A percentile compares a stretch with the other conserved stretches of the same genome.
Conservation (phyloP, 2,329 filamentous ascomycete genomes). For the Neonectria coccinea region DNA sequence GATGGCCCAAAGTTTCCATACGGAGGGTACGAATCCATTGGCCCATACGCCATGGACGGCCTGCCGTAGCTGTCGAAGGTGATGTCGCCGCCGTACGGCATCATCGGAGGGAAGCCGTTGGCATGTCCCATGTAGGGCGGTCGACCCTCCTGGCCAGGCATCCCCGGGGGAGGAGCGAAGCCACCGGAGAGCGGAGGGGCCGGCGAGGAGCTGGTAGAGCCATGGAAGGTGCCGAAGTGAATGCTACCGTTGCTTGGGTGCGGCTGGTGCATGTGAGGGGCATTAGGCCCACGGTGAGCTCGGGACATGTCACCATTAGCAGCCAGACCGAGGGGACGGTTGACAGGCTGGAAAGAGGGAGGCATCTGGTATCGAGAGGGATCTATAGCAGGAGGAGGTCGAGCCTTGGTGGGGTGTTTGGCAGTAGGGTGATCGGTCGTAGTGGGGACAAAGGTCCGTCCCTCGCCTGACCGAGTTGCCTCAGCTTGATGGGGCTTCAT, state of each 20-base stretch:
- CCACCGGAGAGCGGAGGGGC: conserved; percentile 61
- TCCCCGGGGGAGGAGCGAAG: conserved; percentile 63
- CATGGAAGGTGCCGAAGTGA: conserved; percentile 66
- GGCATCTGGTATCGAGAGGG: conserved; percentile 57
- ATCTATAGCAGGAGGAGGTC: conserved; percentile 49
- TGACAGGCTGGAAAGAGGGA: conserved; percentile 55
- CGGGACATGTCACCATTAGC: conserved; percentile 50
- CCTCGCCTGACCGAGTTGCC: conserved; percentile 12
- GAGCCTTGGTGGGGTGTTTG: conserved; percentile 38
- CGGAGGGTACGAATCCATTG: conserved; percentile 50
- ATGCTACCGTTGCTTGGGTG: conserved; percentile 68
- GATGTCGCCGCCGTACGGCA: conserved; percentile 51
- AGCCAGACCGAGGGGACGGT: conserved; percentile 46
- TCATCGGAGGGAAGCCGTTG: conserved; percentile 54
- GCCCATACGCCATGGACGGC: conserved; percentile 51
- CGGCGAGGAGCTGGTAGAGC: conserved; percentile 70
- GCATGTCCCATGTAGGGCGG: conserved; percentile 50
- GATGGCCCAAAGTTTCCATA: conserved; percentile 62
- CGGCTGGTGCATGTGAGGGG: conserved; percentile 60
- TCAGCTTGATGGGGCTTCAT: conserved; percentile 36
- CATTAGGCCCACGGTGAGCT: conserved; percentile 50
- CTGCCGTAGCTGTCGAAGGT: conserved; percentile 54
- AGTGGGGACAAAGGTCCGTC: conserved; percentile 14
- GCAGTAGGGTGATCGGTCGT: conserved; percentile 32
- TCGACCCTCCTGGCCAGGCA: conserved; percentile 51